Conservation (phyloP, 2,329 filamentous ascomycete species). For the Penicillium sclerotigenum region DNA sequence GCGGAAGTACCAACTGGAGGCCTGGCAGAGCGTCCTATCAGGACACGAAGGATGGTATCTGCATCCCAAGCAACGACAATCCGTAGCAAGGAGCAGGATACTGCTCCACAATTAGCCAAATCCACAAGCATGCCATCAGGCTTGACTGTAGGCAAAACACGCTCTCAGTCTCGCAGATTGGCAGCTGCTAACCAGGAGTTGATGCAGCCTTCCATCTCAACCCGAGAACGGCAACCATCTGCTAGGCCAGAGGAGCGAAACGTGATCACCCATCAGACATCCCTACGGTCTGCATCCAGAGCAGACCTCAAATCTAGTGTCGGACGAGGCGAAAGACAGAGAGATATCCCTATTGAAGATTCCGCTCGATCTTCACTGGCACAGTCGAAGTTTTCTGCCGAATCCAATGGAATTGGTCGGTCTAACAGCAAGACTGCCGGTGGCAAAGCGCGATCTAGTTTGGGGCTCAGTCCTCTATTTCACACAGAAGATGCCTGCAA, state of each 20-base stretch:
- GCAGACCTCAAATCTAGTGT: constrained; percentile 10
- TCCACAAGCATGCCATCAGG: constrained; percentile 32
- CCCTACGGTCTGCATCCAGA: constrained; percentile 17
- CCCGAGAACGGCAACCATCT: constrained; percentile 25
- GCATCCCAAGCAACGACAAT: constrained; percentile 35
- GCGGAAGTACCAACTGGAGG: constrained; percentile 28
- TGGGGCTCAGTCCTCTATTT: constrained; percentile 39
- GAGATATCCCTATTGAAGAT: constrained; percentile 13
- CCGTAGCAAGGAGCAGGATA: constrained; percentile 30
- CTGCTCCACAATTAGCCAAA: constrained; percentile 29
- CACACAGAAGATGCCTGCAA: constrained; percentile 39
- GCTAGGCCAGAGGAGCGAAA: constrained; percentile 20
- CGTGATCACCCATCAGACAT: constrained; percentile 9
- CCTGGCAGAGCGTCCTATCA: constrained; percentile 40
- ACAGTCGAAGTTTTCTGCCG: constrained; percentile 13
- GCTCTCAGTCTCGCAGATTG: constrained; percentile 40
- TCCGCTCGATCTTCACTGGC: background rate
- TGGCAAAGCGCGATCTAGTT: constrained; percentile 33
- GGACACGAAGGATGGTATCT: constrained; percentile 35
- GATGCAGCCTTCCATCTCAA: constrained; percentile 4
- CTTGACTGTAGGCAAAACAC: constrained; percentile 41
- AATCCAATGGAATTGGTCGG: constrained; percentile 19
- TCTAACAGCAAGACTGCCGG: constrained; percentile 30
- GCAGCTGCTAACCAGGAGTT: constrained; percentile 31
- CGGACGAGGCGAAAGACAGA: constrained; percentile 11